Conservation (phyloP, 202 grass and related monocot genomes). For the Panicum hallii region DNA sequence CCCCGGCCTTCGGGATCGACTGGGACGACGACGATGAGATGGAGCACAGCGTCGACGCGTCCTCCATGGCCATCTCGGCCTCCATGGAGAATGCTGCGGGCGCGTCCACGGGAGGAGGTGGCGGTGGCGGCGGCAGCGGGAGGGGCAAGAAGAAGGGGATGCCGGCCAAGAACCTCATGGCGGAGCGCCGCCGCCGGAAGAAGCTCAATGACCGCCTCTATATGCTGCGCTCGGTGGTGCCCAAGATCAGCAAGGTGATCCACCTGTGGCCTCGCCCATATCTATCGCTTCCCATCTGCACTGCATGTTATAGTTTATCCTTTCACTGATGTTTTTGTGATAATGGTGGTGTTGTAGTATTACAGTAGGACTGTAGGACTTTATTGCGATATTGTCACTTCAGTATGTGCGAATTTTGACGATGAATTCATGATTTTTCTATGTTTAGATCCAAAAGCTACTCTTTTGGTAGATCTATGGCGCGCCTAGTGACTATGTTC, state of each 20-base stretch:
- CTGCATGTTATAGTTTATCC: neutral
- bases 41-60: conserved; percentile 68
- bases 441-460: conserved; percentile 28
- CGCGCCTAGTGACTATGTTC: neutral
- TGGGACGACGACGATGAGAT: conserved; percentile 61
- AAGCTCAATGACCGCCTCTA: conserved; percentile 92
- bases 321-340: neutral
- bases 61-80: conserved; percentile 52
- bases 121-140: conserved; percentile 10
- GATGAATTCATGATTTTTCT: conserved; percentile 28
- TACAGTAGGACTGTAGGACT: conserved; percentile 30
- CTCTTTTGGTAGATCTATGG: conserved; percentile 39
- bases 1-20: conserved; percentile 36
- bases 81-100: conserved; percentile 51
- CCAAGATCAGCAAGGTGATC: conserved; percentile 91
- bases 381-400: neutral
- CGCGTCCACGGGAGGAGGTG: conserved; percentile 1
- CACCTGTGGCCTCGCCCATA: neutral
- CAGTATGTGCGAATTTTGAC: conserved; percentile 21
- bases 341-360: conserved; percentile 6
- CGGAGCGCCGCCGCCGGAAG: conserved; percentile 81
- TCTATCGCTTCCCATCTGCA: conserved; percentile 8
- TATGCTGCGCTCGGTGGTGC: conserved; percentile 86
- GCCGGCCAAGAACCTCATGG: conserved; percentile 89
- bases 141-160: conserved; percentile 79